Percentiles rank a stretch among this genome's conserved stretches.
phyloP scores from a whole-genome alignment of 2,329 filamentous ascomycete genomes.

The Alternaria triticimaculans region DNA sequence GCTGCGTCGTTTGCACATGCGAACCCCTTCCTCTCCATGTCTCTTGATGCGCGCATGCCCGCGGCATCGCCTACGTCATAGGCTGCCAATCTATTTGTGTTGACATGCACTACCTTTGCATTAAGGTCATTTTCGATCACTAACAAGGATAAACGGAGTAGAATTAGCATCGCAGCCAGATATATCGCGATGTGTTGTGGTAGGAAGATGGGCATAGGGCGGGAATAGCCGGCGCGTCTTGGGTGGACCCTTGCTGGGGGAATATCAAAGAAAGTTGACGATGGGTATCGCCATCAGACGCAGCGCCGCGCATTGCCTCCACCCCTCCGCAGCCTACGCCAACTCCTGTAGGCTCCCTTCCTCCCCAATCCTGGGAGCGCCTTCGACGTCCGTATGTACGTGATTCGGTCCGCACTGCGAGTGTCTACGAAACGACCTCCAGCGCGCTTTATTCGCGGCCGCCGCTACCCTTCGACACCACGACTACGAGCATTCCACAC shows the following conservation, averaged over 20 bases:
- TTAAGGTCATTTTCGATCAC: no score
- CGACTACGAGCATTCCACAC: conserved; percentile 45
- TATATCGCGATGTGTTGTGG: background rate
- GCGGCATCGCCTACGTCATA: background rate
- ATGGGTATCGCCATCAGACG: conserved; percentile 20
- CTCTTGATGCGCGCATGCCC: background rate
- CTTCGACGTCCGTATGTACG: conserved; percentile 49
- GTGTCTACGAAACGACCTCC: conserved; percentile 48
- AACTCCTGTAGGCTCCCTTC: conserved; percentile 24
- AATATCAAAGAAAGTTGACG: conserved; percentile 27
- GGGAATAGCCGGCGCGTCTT: conserved; percentile 13
- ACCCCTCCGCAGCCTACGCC: conserved; percentile 17
- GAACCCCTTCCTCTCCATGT: background rate
- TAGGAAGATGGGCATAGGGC: background rate
- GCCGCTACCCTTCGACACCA: conserved; percentile 41
- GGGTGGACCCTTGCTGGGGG: conserved; percentile 19
- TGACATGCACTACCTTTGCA: background rate
- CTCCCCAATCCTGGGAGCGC: conserved; percentile 23
- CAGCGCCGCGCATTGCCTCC: conserved; percentile 26
- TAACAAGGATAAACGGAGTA: background rate
- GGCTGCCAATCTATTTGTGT: background rate
- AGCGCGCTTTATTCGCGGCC: conserved; percentile 45
- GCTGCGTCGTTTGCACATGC: background rate
- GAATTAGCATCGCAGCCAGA: background rate
- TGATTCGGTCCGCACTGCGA: conserved; percentile 51